Percentiles rank a stretch among this genome's conserved stretches.
phyloP scores from a whole-genome alignment of 2,329 filamentous ascomycete species.

The Parastagonospora avenae region DNA sequence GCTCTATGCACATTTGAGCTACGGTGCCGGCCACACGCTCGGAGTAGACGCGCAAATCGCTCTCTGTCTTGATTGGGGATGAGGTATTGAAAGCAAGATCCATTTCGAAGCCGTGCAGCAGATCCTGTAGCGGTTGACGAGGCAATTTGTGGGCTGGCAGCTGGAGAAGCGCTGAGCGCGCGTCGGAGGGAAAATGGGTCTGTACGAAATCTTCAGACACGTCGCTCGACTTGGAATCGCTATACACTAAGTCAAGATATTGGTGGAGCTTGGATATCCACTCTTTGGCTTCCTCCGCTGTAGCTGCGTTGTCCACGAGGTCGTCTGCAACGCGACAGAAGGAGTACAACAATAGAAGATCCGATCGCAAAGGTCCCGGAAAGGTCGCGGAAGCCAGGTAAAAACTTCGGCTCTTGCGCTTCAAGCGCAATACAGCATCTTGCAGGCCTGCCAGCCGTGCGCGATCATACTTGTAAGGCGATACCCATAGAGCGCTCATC shows the following conservation, averaged over 20 bases:
- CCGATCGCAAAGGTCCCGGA: conserved; percentile 68
- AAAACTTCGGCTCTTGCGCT: conserved; percentile 73
- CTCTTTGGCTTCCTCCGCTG: conserved; percentile 56
- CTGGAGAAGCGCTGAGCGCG: conserved; percentile 62
- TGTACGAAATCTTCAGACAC: conserved; percentile 45
- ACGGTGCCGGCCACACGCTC: conserved; percentile 75
- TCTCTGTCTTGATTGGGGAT: conserved; percentile 62
- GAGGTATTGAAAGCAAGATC: conserved; percentile 62
- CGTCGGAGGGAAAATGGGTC: conserved; percentile 58
- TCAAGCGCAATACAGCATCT: conserved; percentile 63
- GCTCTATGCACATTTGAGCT: conserved; percentile 69
- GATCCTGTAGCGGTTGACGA: conserved; percentile 63
- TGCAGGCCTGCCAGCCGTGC: conserved; percentile 62
- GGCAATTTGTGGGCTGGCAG: conserved; percentile 65
- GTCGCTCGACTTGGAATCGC: conserved; percentile 13
- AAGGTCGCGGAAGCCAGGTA: conserved; percentile 74
- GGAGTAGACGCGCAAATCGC: conserved; percentile 67
- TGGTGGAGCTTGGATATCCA: conserved; percentile 65
- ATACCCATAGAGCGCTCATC: conserved; percentile 57
- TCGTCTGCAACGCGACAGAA: conserved; percentile 78
- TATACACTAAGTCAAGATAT: conserved; percentile 63
- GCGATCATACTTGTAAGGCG: conserved; percentile 60
- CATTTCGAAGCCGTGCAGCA: conserved; percentile 71
- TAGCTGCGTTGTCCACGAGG: conserved; percentile 68
- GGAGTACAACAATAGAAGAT: conserved; percentile 72